These are phyloP conservation scores for Ophiostoma australiae DNA, from an alignment of 2,329 filamentous ascomycete genomes.

Conservation along the genomic window DNA sequence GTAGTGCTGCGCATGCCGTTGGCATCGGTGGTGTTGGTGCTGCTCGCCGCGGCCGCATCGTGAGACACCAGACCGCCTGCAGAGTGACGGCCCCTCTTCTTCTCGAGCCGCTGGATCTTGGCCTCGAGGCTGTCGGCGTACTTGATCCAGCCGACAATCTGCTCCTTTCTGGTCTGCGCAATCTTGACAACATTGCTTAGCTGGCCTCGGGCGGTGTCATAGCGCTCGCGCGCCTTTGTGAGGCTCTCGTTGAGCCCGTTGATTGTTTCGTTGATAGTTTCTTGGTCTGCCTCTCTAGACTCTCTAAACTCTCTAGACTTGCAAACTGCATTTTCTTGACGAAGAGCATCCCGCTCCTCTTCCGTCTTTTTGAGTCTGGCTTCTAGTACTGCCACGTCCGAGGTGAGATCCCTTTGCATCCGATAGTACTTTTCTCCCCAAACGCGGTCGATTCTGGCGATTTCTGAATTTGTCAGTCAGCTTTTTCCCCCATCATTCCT, in stretches of 20 bases:
- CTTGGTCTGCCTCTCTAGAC: neutral
- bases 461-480: slow-evolving; percentile 1
- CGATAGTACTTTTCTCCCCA: slow-evolving; percentile 18
- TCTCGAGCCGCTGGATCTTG: slow-evolving; percentile 43
- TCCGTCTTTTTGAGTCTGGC: neutral
- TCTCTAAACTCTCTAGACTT: neutral
- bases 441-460: neutral
- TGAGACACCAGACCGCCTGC: neutral
- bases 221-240: slow-evolving; percentile 24
- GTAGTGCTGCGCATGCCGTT: neutral
- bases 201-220: slow-evolving; percentile 15
- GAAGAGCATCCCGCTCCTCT: neutral
- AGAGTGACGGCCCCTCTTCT: slow-evolving; percentile 29
- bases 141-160: slow-evolving; percentile 43
- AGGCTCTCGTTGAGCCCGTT: slow-evolving; percentile 21
- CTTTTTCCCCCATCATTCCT: too few relatives aligned
- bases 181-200: slow-evolving; percentile 41
- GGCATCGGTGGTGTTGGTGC: neutral
- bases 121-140: slow-evolving; percentile 42
- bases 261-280: neutral
- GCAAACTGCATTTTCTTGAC: neutral
- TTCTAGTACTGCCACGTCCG: neutral
- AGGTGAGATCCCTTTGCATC: neutral
- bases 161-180: slow-evolving; percentile 40
- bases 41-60: neutral